Conservation (phyloP, 2,329 filamentous ascomycete species). For the Calonectria pteridis region DNA sequence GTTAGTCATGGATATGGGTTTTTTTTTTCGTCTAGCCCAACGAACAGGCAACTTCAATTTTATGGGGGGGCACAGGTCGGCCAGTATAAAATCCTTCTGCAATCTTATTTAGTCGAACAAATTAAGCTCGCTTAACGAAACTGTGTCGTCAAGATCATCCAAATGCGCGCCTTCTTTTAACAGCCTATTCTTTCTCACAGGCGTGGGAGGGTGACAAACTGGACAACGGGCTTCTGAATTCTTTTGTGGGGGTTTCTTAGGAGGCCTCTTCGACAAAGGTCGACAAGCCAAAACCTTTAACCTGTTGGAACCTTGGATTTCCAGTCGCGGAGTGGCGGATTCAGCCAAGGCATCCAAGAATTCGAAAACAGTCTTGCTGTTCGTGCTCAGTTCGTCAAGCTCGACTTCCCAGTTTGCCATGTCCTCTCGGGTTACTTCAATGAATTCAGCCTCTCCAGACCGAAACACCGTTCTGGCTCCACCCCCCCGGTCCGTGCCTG, state of each 20-base stretch:
- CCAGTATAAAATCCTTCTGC: no score
- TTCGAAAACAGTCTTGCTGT: neutral
- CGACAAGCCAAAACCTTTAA: neutral
- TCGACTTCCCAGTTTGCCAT: neutral
- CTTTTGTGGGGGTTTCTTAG: neutral
- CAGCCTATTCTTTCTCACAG: neutral
- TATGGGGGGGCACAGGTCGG: no score
- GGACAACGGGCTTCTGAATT: neutral
- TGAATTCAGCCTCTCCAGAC: neutral
- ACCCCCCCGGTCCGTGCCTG: no score
- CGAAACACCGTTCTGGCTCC: neutral
- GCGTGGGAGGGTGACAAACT: neutral
- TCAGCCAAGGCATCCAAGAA: neutral
- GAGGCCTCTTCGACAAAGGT: neutral
- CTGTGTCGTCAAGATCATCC: neutral
- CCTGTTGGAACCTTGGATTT: neutral
- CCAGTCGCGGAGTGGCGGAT: neutral
- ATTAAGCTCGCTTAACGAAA: neutral
- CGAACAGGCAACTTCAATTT: no score
- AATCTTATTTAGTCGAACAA: neutral
- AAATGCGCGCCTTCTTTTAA: neutral
- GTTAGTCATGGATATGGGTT: no score
- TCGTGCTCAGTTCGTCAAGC: neutral
- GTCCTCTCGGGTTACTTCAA: neutral
- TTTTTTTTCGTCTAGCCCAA: no score